These are phyloP conservation scores for Trametes maxima DNA, from an alignment of 768 basidiomycete species.

Conservation along the genomic window DNA sequence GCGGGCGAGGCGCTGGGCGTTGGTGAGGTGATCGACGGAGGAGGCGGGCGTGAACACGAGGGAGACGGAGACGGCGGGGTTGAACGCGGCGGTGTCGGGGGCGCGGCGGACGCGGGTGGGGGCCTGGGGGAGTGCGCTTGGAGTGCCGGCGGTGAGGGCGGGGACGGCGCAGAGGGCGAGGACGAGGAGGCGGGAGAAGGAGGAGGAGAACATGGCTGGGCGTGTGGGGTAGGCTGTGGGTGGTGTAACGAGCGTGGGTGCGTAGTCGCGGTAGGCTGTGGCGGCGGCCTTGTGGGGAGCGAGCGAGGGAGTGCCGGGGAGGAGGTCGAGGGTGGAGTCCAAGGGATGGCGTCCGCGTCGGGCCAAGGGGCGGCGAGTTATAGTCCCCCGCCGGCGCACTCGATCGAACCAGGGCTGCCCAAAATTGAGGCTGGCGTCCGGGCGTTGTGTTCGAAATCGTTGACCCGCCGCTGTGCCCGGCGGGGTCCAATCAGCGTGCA, in stretches of 20 bases:
- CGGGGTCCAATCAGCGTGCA: too few species aligned
- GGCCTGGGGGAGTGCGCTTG: background rate
- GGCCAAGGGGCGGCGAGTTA: background rate
- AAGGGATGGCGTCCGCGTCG: background rate
- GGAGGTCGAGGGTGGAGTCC: background rate
- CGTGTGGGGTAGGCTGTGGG: background rate
- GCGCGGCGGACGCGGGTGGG: slow-evolving; percentile 5
- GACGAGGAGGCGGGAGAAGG: background rate
- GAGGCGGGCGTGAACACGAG: slow-evolving; percentile 8
- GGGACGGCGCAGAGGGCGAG: background rate
- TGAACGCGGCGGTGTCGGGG: background rate
- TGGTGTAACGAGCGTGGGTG: background rate
- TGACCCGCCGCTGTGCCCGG: too few species aligned
- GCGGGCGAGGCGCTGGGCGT: slow-evolving; percentile 26
- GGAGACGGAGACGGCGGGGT: slow-evolving; percentile 18
- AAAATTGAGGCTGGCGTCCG: too few species aligned
- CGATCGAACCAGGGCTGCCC: too few species aligned
- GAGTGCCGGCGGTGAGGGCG: background rate
- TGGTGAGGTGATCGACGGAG: slow-evolving; percentile 16
- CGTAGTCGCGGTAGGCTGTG: background rate
- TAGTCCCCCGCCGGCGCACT: background rate
- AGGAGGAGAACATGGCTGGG: background rate
- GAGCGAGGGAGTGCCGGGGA: background rate
- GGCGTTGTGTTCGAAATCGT: too few species aligned
- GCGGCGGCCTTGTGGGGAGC: background rate